phyloP scores from a whole-genome alignment of 192 early-diverging fungal species.

The Coemansia sp. region DNA sequence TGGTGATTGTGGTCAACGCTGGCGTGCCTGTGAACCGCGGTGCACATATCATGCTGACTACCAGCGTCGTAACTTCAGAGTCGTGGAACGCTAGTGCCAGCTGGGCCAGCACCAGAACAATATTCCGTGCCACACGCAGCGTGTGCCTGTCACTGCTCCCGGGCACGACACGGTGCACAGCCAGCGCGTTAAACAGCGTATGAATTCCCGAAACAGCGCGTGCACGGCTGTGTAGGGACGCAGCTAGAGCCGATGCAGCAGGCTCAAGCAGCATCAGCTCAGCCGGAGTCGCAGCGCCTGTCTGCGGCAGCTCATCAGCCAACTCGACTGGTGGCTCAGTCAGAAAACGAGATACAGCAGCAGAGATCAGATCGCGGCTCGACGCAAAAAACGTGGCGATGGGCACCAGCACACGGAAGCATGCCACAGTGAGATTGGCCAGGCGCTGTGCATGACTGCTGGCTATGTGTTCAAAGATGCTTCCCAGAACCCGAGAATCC shows the following conservation, averaged over 20 bases:
- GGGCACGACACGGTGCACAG: conserved; percentile 14
- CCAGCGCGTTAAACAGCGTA: conserved; percentile 41
- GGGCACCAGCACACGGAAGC: conserved; percentile 40
- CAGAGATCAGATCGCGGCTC: conserved; percentile 17
- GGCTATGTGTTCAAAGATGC: conserved; percentile 30
- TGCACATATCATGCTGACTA: conserved; percentile 66
- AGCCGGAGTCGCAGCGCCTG: conserved; percentile 4
- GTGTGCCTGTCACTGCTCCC: conserved; percentile 4
- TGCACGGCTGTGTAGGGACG: conserved; percentile 6
- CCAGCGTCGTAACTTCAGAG: conserved; percentile 57
- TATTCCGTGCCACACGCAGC: conserved; percentile 43
- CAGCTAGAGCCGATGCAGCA: conserved; percentile 32
- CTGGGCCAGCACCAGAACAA: conserved; percentile 35
- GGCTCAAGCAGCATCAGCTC: conserved; percentile 27
- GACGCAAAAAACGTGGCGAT: conserved; percentile 26
- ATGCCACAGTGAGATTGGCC: conserved; percentile 29
- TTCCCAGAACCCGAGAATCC: conserved; percentile 17
- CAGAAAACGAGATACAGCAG: conserved; percentile 29
- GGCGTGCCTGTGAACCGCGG: conserved; percentile 56
- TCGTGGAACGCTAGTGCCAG: conserved; percentile 31
- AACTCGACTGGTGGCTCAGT: conserved; percentile 28
- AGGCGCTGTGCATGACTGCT: conserved; percentile 23
- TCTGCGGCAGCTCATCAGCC: conserved; percentile 13
- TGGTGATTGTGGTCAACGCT: conserved; percentile 52
- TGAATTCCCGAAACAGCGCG: conserved; percentile 30